Conservation (phyloP, 768 basidiomycete genomes). For the Fibroporia radiculosa region DNA sequence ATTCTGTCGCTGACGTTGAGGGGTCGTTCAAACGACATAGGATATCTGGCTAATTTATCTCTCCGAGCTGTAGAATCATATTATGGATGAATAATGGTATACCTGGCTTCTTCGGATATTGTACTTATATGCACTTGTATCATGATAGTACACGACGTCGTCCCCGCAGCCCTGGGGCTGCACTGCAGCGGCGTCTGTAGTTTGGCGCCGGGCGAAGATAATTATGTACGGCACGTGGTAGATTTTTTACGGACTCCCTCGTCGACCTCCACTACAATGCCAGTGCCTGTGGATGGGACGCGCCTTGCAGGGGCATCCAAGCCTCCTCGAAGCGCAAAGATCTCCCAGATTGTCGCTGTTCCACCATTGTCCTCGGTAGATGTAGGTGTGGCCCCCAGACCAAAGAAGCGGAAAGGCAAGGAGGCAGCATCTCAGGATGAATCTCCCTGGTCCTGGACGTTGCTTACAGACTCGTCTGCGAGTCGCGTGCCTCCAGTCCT, state of each 20-base stretch:
- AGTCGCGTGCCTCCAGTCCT: constrained; percentile 68
- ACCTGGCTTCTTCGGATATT: too few relatives aligned
- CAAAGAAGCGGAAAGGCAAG: constrained; percentile 32
- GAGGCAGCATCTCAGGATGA: constrained; percentile 14
- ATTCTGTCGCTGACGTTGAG: constrained; percentile 67
- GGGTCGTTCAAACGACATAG: constrained; percentile 66
- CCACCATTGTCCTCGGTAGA: constrained; percentile 15
- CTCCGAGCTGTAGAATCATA: neutral
- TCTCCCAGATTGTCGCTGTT: constrained; percentile 30
- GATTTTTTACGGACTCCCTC: constrained; percentile 19
- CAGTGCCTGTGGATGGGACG: constrained; percentile 22
- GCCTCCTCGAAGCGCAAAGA: constrained; percentile 35
- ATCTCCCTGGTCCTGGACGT: constrained; percentile 55
- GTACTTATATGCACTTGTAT: too few relatives aligned
- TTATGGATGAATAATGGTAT: neutral
- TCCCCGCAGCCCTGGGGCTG: too few relatives aligned
- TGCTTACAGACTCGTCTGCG: constrained; percentile 60
- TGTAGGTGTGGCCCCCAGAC: constrained; percentile 20
- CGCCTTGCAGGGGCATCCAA: constrained; percentile 20
- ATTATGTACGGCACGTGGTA: constrained; percentile 23
- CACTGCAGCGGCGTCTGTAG: too few relatives aligned
- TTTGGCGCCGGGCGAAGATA: too few relatives aligned
- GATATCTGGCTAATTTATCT: constrained; percentile 17
- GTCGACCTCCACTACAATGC: too few relatives aligned
- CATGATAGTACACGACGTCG: too few relatives aligned